These are phyloP conservation scores for Parastagonospora avenae DNA, from an alignment of 2,329 filamentous ascomycete species.

Conservation along the genomic window DNA sequence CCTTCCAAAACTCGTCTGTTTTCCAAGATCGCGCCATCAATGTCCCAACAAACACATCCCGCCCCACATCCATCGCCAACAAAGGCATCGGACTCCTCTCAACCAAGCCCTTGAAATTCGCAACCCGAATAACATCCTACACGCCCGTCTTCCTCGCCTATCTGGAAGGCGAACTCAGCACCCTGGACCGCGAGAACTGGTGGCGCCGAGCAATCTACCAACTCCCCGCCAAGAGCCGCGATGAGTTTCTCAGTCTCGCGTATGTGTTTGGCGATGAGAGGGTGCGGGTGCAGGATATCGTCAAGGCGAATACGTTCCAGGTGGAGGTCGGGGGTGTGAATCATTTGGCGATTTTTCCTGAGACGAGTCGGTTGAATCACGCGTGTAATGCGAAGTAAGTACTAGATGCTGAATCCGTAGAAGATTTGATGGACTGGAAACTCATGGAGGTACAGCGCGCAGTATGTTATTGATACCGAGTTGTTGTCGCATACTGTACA, in stretches of 20 bases:
- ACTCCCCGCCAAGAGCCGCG: constrained; percentile 22
- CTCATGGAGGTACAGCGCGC: constrained; percentile 34
- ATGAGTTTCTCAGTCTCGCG: constrained; percentile 26
- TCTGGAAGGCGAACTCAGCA: constrained; percentile 33
- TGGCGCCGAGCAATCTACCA: constrained; percentile 32
- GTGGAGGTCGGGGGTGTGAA: constrained; percentile 30
- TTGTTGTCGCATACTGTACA: constrained; percentile 49
- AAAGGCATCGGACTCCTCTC: constrained; percentile 43
- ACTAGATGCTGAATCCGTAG: too few species aligned
- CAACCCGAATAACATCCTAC: constrained; percentile 34
- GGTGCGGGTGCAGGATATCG: constrained; percentile 39
- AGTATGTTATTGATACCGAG: constrained; percentile 45
- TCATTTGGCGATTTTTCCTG: constrained; percentile 46
- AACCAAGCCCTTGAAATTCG: constrained; percentile 19
- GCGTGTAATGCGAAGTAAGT: constrained; percentile 46
- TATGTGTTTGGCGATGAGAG: constrained; percentile 33
- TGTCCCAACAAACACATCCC: constrained; percentile 20
- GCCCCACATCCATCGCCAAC: constrained; percentile 24
- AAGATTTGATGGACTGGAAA: too few species aligned
- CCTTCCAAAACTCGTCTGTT: constrained; percentile 22
- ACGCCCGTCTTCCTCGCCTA: constrained; percentile 41
- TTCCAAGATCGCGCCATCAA: constrained; percentile 24
- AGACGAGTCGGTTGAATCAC: constrained; percentile 50
- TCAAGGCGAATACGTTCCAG: constrained; percentile 45
- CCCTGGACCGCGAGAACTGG: constrained; percentile 34